Percentiles rank a stretch among this genome's conserved stretches.
Conservation (phyloP, 805 yeast genomes). For the Sugiyamaella chiloensis region DNA sequence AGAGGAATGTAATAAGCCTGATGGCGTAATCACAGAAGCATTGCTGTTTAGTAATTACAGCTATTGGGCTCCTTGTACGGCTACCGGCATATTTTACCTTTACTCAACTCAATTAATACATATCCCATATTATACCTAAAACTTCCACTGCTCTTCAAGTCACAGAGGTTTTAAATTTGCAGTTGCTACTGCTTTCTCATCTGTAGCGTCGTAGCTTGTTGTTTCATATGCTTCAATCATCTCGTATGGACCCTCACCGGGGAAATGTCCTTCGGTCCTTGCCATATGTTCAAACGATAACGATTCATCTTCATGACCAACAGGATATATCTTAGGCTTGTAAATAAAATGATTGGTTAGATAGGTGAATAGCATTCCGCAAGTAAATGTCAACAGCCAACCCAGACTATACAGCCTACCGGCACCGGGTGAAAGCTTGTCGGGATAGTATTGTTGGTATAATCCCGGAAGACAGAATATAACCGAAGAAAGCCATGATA, state of each 20-base stretch:
- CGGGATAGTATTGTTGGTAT: slow-evolving; percentile 5
- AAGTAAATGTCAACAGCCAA: slow-evolving; percentile 9
- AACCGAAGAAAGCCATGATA: slow-evolving; percentile 5
- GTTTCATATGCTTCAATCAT: neutral
- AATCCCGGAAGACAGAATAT: slow-evolving; percentile 7
- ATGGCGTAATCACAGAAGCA: too few species aligned
- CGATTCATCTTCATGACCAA: slow-evolving; percentile 1
- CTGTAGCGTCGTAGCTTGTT: neutral
- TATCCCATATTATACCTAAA: too few species aligned
- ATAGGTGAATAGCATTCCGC: slow-evolving; percentile 1
- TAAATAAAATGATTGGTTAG: neutral
- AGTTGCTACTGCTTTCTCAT: too few species aligned
- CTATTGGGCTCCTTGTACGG: too few species aligned
- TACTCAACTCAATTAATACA: too few species aligned
- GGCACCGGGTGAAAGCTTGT: slow-evolving; percentile 1
- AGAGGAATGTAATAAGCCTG: too few species aligned
- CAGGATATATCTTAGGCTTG: neutral
- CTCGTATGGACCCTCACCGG: slow-evolving; percentile 2
- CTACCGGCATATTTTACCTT: too few species aligned
- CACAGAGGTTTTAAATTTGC: too few species aligned
- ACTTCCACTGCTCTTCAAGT: too few species aligned
- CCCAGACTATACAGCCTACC: slow-evolving; percentile 2
- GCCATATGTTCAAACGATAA: slow-evolving; percentile 5
- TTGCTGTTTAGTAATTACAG: too few species aligned
- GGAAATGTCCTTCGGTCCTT: slow-evolving; percentile 8